Percentiles rank a stretch among this genome's conserved stretches.
Evolutionary conservation across 345 rosid genomes (phyloP).

Genomic region (Crucihimalaya himalaica): DNA sequence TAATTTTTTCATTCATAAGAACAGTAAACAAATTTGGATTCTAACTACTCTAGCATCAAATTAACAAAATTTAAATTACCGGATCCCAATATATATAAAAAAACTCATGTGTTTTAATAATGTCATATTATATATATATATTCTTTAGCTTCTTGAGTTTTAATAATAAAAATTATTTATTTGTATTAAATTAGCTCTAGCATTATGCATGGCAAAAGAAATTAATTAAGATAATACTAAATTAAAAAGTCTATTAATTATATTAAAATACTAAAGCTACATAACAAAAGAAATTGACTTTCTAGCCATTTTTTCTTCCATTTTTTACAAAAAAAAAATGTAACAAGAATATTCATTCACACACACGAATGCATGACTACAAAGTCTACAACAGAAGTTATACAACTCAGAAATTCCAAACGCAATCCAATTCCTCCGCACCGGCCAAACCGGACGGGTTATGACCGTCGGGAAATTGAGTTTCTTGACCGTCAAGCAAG

Average conservation of each 20-base stretch:
- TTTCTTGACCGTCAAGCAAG: constrained; percentile 48
- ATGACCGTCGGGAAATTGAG: constrained; percentile 20
- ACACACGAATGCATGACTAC: constrained; percentile 27
- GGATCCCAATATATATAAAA: background rate
- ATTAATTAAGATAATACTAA: background rate
- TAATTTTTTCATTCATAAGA: constrained; percentile 13
- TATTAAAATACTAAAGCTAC: constrained; percentile 11
- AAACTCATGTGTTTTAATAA: background rate
- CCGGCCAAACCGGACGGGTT: constrained; percentile 36
- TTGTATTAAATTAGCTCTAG: background rate
- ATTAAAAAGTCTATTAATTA: constrained; percentile 1
- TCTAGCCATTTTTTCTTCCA: background rate
- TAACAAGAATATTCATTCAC: constrained; percentile 22
- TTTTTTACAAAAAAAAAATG: constrained; percentile 32
- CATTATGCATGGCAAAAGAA: background rate
- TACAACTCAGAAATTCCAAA: constrained; percentile 53
- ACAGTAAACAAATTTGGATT: constrained; percentile 39
- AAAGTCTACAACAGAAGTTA: constrained; percentile 21
- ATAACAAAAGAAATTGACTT: constrained; percentile 27
- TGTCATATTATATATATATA: background rate
- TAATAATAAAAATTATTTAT: background rate
- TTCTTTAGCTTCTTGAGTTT: background rate
- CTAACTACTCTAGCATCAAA: constrained; percentile 33
- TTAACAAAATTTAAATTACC: background rate
- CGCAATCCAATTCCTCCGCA: constrained; percentile 46